These are phyloP conservation scores for Beauveria australis DNA, from an alignment of 2,329 filamentous ascomycete genomes.

Conservation along the genomic window DNA sequence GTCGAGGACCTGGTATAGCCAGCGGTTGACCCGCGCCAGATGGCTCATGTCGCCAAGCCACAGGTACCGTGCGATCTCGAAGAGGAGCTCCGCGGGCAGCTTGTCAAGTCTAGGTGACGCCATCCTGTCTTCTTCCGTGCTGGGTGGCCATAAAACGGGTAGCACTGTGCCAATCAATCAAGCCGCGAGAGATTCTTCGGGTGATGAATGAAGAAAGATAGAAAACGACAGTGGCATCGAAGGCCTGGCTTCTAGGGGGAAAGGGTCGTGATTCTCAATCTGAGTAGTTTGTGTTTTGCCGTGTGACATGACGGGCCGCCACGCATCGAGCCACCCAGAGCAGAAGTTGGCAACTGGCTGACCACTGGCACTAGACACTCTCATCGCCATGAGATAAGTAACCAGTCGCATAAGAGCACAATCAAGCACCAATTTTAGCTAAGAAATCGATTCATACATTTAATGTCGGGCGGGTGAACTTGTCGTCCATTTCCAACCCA, in stretches of 20 bases:
- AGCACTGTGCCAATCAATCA: too few relatives aligned
- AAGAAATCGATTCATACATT: conserved; percentile 2
- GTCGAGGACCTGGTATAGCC: background rate
- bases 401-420: background rate
- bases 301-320: background rate
- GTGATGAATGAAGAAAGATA: too few relatives aligned
- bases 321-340: background rate
- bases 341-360: too few relatives aligned
- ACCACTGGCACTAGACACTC: background rate
- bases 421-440: background rate
- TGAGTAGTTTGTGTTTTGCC: background rate
- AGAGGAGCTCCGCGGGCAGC: background rate
- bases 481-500: background rate
- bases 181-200: too few relatives aligned
- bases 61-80: background rate
- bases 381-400: background rate
- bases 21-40: background rate
- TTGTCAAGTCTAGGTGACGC: background rate
- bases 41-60: conserved; percentile 8
- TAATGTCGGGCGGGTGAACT: background rate
- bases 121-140: background rate
- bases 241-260: too few relatives aligned
- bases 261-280: too few relatives aligned
- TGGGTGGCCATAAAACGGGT: too few relatives aligned
- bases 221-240: too few relatives aligned